A percentile compares a stretch with the other conserved stretches of the same genome.
Conservation (phyloP, 352 stramenopile species). For the Globisporangium camurandrum region DNA sequence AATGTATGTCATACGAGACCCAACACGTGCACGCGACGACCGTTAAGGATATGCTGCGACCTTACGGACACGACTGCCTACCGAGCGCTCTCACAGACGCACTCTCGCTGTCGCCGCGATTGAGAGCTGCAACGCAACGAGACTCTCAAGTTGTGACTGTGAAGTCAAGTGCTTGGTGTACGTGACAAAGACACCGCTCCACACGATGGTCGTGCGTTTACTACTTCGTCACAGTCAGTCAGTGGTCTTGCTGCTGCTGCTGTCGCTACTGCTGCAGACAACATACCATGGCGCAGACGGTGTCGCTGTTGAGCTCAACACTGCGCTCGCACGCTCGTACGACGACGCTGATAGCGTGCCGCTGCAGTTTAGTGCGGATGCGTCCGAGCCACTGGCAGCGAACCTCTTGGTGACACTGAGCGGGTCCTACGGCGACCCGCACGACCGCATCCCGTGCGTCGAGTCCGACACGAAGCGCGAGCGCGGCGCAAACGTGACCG, state of each 20-base stretch:
- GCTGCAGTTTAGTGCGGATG: slow-evolving; percentile 2
- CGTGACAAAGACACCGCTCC: too few species aligned
- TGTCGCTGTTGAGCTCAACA: slow-evolving; percentile 7
- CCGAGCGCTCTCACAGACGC: too few species aligned
- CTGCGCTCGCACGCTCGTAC: slow-evolving; percentile 6
- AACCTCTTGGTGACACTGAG: slow-evolving; percentile 7
- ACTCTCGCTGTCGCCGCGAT: too few species aligned
- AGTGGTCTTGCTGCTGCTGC: not conserved
- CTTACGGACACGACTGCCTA: too few species aligned
- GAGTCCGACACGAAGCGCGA: slow-evolving; percentile 9
- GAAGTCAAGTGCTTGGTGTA: too few species aligned
- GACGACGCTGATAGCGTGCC: not conserved
- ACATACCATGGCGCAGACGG: not conserved
- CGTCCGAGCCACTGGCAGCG: slow-evolving; percentile 3
- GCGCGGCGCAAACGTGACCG: slow-evolving; percentile 15
- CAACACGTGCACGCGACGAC: too few species aligned
- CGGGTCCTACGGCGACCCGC: slow-evolving; percentile 10
- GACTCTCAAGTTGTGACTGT: too few species aligned
- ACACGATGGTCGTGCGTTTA: too few species aligned
- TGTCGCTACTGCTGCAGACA: not conserved
- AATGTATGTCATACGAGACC: too few species aligned
- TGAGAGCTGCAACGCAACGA: too few species aligned
- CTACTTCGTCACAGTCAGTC: too few species aligned
- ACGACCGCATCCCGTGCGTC: slow-evolving; percentile 5
- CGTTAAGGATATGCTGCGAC: too few species aligned